phyloP scores from a whole-genome alignment of 345 rosid genomes.

The Bruguiera parviflora region DNA sequence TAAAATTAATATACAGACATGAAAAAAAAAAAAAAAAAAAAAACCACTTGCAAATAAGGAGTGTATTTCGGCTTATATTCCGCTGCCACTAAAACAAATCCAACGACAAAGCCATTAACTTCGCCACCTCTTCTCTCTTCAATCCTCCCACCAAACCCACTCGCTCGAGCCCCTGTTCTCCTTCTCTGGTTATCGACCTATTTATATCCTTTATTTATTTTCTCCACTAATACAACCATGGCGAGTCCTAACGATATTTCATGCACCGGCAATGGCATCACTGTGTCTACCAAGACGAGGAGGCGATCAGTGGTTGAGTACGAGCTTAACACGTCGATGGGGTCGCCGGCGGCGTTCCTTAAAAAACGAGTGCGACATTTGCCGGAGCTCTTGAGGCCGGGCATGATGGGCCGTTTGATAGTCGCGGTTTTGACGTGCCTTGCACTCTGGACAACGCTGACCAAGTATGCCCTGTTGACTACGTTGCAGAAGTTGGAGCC shows the following conservation, averaged over 20 bases:
- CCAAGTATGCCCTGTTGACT: constrained; percentile 20
- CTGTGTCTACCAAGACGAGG: constrained; percentile 17
- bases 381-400: constrained; percentile 12
- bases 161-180: not conserved
- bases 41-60: not conserved
- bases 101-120: not conserved
- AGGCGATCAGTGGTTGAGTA: constrained; percentile 15
- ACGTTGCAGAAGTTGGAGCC: constrained; percentile 7
- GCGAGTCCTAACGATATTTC: not conserved
- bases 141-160: not conserved
- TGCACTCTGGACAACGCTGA: constrained; percentile 7
- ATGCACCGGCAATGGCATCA: not conserved
- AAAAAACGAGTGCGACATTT: constrained; percentile 1
- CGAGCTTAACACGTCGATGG: not conserved
- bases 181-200: not conserved
- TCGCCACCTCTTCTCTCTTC: not conserved
- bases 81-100: not conserved
- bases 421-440: constrained; percentile 2
- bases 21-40: not conserved
- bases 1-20: not conserved
- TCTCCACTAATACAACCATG: not conserved
- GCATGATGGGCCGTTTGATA: constrained; percentile 3
- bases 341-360: not conserved
- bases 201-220: not conserved
- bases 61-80: not conserved